These are phyloP conservation scores for Barnettozyma sucrosica DNA, from an alignment of 805 yeast genomes.

Conservation along the genomic window DNA sequence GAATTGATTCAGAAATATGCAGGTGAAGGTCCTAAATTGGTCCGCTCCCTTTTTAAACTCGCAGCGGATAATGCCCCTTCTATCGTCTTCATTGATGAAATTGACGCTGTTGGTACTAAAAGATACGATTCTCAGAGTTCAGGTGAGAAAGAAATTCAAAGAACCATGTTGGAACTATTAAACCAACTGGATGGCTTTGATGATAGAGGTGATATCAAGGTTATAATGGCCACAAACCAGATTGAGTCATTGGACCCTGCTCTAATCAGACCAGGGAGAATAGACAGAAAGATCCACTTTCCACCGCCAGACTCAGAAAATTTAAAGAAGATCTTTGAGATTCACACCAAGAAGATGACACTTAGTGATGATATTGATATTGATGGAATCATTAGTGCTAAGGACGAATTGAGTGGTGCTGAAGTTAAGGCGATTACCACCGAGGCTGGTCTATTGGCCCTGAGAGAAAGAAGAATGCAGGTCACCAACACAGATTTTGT, in stretches of 20 bases:
- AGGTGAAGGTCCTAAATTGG: conserved; percentile 95
- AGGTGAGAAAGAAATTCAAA: conserved; percentile 95
- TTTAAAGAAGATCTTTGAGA: conserved; percentile 84
- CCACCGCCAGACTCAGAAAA: conserved; percentile 94
- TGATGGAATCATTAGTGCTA: conserved; percentile 81
- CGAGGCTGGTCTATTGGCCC: conserved; percentile 92
- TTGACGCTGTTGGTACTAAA: conserved; percentile 98
- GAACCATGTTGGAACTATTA: conserved; percentile 93
- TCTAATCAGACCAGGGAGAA: conserved; percentile 93
- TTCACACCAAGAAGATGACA: conserved; percentile 92
- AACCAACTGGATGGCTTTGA: conserved; percentile 97
- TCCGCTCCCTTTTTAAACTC: conserved; percentile 90
- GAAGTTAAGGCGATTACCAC: conserved; percentile 97
- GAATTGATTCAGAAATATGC: conserved; percentile 94
- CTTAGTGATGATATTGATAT: conserved; percentile 81
- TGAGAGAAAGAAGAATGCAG: conserved; percentile 96
- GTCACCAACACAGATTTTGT: conserved; percentile 92
- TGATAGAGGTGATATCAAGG: conserved; percentile 95
- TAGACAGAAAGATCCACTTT: conserved; percentile 90
- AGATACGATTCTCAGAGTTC: conserved; percentile 87
- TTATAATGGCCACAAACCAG: conserved; percentile 96
- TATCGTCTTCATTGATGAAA: conserved; percentile 97
- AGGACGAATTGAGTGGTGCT: conserved; percentile 95
- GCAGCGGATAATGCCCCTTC: conserved; percentile 98
- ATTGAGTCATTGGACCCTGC: conserved; percentile 95